These are phyloP conservation scores for Nannochloropsis granulata DNA, from an alignment of 108 stramenopile species.

Conservation along the genomic window DNA sequence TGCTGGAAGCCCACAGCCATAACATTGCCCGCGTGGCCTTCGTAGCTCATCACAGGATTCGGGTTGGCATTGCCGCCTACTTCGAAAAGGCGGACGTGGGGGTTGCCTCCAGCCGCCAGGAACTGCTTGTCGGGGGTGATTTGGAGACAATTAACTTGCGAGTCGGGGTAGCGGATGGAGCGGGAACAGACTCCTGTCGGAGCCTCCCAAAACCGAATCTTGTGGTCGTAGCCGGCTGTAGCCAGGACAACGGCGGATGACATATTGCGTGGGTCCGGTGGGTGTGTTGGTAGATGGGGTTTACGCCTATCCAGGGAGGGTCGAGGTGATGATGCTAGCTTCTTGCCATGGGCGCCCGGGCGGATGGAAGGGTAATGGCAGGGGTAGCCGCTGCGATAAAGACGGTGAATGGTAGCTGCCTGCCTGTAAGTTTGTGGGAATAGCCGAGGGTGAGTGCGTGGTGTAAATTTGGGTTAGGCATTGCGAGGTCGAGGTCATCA, in stretches of 20 bases:
- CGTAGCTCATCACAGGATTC: conserved; percentile 33
- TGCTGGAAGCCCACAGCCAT: conserved; percentile 90
- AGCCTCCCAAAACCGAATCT: conserved; percentile 96
- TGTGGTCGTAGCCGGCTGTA: conserved; percentile 91
- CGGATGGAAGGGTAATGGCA: too few relatives aligned
- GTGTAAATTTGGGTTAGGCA: too few relatives aligned
- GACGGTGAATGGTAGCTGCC: too few relatives aligned
- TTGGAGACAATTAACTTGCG: conserved; percentile 82
- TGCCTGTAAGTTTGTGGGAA: too few relatives aligned
- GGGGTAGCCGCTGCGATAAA: too few relatives aligned
- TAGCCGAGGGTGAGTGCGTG: too few relatives aligned
- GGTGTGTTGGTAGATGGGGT: too few relatives aligned
- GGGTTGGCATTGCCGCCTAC: conserved; percentile 28
- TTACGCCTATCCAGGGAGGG: too few relatives aligned
- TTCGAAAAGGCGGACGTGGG: conserved; percentile 72
- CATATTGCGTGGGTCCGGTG: background rate
- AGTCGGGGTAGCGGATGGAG: conserved; percentile 71
- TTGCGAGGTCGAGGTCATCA: too few relatives aligned
- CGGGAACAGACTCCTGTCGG: conserved; percentile 71
- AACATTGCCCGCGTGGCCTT: conserved; percentile 64
- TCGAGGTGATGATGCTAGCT: too few relatives aligned
- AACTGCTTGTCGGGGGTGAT: conserved; percentile 81
- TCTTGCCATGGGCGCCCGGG: too few relatives aligned
- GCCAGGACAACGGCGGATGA: conserved; percentile 64
- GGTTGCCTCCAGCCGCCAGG: conserved; percentile 89